phyloP scores from a whole-genome alignment of 179 eudicot species.

The Patellifolia procumbens region DNA sequence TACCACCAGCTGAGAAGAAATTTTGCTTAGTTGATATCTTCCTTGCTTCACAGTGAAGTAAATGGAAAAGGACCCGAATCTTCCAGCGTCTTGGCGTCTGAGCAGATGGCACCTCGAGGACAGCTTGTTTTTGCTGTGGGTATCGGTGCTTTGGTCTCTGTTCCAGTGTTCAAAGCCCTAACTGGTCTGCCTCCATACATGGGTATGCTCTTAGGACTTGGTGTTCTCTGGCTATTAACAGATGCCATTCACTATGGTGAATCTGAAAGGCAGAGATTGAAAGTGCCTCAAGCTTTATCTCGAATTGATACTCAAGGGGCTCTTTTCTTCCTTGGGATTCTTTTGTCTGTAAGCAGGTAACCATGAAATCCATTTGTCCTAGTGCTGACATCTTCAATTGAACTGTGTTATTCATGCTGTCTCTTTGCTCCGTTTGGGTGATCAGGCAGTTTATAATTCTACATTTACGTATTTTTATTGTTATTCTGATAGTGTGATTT shows the following conservation, averaged over 20 bases:
- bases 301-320: conserved; percentile 97
- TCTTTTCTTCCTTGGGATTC: conserved; percentile 94
- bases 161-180: conserved; percentile 79
- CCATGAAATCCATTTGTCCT: not conserved
- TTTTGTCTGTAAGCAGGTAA: conserved; percentile 93
- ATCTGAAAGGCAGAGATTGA: conserved; percentile 73
- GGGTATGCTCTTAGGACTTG: conserved; percentile 96
- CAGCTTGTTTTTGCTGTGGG: conserved; percentile 86
- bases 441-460: not conserved
- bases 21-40: not conserved
- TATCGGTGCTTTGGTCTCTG: conserved; percentile 78
- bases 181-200: conserved; percentile 94
- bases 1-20: conserved; percentile 10
- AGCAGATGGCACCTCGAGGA: conserved; percentile 97
- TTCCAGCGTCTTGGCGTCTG: conserved; percentile 66
- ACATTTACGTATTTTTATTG: not conserved
- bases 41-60: conserved; percentile 64
- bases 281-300: conserved; percentile 95
- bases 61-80: conserved; percentile 63
- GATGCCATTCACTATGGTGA: conserved; percentile 97
- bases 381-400: not conserved
- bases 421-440: not conserved
- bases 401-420: not conserved
- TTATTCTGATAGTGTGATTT: not conserved
- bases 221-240: conserved; percentile 91